Evolutionary conservation across 441 rosid genomes (phyloP).

Genomic region (Aquilaria agallochum): DNA sequence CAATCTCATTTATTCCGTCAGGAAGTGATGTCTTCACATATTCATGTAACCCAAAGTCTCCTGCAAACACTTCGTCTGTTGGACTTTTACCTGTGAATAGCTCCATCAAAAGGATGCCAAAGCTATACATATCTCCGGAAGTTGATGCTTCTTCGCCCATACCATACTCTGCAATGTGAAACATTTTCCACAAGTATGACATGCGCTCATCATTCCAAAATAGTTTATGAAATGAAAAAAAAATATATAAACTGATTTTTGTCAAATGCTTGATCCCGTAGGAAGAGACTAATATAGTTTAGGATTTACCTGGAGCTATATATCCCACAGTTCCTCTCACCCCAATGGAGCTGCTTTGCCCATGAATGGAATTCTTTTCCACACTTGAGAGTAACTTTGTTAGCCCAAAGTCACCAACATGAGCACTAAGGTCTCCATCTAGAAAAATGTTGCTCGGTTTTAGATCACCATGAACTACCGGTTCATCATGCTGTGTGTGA

Average conservation of each 20-base stretch:
- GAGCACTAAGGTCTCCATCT: neutral
- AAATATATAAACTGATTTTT: too few relatives aligned
- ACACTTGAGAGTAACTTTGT: neutral
- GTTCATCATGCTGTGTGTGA: neutral
- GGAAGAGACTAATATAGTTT: too few relatives aligned
- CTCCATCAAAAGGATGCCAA: slow-evolving; percentile 23
- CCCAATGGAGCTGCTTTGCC: slow-evolving; percentile 1
- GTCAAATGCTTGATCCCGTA: too few relatives aligned
- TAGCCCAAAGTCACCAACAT: slow-evolving; percentile 10
- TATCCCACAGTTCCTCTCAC: slow-evolving; percentile 8
- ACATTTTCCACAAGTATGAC: too few relatives aligned
- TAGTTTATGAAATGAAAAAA: too few relatives aligned
- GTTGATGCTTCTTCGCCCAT: slow-evolving; percentile 19
- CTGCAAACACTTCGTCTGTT: slow-evolving; percentile 24
- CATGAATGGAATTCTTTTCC: neutral
- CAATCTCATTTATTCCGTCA: too few relatives aligned
- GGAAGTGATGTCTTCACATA: neutral
- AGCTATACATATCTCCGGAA: slow-evolving; percentile 27
- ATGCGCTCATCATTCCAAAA: too few relatives aligned
- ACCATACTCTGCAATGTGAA: slow-evolving; percentile 20
- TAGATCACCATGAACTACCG: slow-evolving; percentile 9
- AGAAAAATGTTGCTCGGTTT: slow-evolving; percentile 11
- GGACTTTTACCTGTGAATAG: slow-evolving; percentile 23
- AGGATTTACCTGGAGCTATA: slow-evolving; percentile 7
- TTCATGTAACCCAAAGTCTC: slow-evolving; percentile 16